Percentiles rank a stretch among this genome's conserved stretches.
phyloP scores from a whole-genome alignment of 768 basidiomycete species.

The Termitomyces eurrhizus region DNA sequence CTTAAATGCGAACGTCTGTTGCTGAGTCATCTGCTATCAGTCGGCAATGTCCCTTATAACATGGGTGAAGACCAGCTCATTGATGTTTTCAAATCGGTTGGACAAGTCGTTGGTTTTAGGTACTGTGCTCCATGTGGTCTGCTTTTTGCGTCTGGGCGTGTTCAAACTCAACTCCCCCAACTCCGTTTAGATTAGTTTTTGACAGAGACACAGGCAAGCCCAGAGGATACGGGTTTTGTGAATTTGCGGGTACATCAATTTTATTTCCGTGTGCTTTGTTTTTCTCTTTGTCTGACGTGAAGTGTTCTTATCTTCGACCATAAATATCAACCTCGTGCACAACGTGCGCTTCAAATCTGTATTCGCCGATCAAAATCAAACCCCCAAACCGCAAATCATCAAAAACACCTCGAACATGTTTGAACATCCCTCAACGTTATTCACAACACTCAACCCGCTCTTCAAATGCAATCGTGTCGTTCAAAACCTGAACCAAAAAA shows the following conservation, averaged over 20 bases:
- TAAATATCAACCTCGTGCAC: slow-evolving; percentile 1
- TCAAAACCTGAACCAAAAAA: background rate
- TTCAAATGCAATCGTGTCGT: background rate
- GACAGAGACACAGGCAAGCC: slow-evolving; percentile 94
- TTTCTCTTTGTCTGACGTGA: slow-evolving; percentile 32
- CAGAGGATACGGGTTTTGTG: slow-evolving; percentile 91
- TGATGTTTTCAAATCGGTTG: slow-evolving; percentile 85
- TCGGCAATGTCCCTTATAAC: slow-evolving; percentile 88
- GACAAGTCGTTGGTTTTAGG: slow-evolving; percentile 88
- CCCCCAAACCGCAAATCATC: background rate
- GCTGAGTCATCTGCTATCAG: slow-evolving; percentile 30
- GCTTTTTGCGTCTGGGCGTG: background rate
- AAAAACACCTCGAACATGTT: background rate
- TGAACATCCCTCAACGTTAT: background rate
- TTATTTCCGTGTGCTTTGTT: slow-evolving; percentile 24
- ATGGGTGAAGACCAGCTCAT: slow-evolving; percentile 89
- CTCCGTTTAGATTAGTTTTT: slow-evolving; percentile 64
- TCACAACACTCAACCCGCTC: background rate
- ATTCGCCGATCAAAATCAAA: background rate
- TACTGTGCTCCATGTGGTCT: slow-evolving; percentile 24
- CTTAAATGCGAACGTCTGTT: background rate
- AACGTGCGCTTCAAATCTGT: background rate
- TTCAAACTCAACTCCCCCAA: slow-evolving; percentile 11
- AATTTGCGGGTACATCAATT: slow-evolving; percentile 77
- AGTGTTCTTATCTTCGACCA: slow-evolving; percentile 18